These are phyloP conservation scores for Rutstroemia sp. DNA, from an alignment of 2,329 filamentous ascomycete genomes.

Conservation along the genomic window DNA sequence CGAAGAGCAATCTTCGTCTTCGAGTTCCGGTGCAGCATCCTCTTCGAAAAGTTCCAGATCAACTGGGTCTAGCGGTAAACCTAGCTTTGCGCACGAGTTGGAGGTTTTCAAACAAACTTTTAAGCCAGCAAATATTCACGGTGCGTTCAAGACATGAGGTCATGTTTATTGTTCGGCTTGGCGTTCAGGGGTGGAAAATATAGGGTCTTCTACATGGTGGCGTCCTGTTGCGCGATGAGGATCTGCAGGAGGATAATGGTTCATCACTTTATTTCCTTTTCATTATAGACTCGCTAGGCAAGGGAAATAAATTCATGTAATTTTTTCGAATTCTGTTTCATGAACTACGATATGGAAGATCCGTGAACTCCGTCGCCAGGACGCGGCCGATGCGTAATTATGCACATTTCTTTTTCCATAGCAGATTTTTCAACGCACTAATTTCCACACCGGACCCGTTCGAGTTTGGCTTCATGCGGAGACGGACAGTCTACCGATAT, in stretches of 20 bases:
- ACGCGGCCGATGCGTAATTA: no score
- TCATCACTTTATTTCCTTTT: background rate
- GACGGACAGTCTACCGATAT: background rate
- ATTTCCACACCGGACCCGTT: background rate
- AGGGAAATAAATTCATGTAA: background rate
- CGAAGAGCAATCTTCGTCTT: constrained; percentile 36
- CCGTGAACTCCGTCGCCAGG: no score
- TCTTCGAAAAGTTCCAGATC: constrained; percentile 11
- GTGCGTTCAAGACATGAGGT: constrained; percentile 6
- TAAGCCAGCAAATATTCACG: constrained; percentile 9
- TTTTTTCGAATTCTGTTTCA: background rate
- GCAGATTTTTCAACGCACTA: background rate
- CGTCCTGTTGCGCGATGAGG: background rate
- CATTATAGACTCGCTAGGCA: background rate
- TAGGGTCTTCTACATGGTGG: background rate
- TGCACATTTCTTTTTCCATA: background rate
- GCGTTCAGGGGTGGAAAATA: background rate
- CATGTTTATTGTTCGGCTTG: background rate
- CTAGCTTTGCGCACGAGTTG: constrained; percentile 1
- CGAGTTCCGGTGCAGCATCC: constrained; percentile 16
- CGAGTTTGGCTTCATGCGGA: background rate
- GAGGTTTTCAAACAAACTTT: constrained; percentile 9
- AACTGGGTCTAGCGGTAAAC: constrained; percentile 3
- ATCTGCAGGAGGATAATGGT: background rate
- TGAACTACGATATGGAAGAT: background rate